Base-by-base conservation (phyloP, 2,329 filamentous ascomycete genomes). In the Biscogniauxia sp. region DNA sequence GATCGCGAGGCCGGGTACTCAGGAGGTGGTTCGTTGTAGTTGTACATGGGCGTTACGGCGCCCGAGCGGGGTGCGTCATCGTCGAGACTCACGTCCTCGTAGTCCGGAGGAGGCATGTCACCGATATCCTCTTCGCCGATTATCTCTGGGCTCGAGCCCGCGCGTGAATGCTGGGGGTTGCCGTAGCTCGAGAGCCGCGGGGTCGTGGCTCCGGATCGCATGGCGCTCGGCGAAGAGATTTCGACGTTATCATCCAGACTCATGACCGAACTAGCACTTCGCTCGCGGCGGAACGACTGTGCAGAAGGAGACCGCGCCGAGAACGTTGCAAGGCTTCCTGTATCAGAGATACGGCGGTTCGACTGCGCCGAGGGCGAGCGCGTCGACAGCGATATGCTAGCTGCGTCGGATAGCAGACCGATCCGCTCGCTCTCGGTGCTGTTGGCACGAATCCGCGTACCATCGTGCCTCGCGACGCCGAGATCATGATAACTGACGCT, bases 401-500 rank as follows among this genome's bases (percentile, higher is more conserved):
- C 90, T 1, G 89, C 87, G 65, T 89, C 88, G 37, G 88, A 90
- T 13, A 94, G 80, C 8, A 94, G 77, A 0, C 90, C 90, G 51
- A 88, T 79, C 28, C 86, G 80, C 71, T 94, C 90, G 68, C 88
- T 91, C 66, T 93, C 90, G 19, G 80, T 82, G 64, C 89, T 93
- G 69, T 88, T 89, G 41, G 88, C 89, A 28, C 91, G 83, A 26
- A 95, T 76, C 53, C 91, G 81, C 1, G 89, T 91, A 55, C 91
- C 91, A 68, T 95, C 91, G 68, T 91, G 90, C 52, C 89, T 82
- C 0, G 89, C 90, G 15, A 93, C 84, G 37, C 91, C 91, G 4
- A 95, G 75, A 51, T 91, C 89, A 9, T 84, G 89, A 68, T 95
- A 95, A 51, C 87, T 87, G 19, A 95, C 91, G 59, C 87, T 88